Evolutionary conservation across 2,329 filamentous ascomycete genomes (phyloP), one percentile per base, ranked within the genome.

Genomic region (Raffaelea ambrosiae): DNA sequence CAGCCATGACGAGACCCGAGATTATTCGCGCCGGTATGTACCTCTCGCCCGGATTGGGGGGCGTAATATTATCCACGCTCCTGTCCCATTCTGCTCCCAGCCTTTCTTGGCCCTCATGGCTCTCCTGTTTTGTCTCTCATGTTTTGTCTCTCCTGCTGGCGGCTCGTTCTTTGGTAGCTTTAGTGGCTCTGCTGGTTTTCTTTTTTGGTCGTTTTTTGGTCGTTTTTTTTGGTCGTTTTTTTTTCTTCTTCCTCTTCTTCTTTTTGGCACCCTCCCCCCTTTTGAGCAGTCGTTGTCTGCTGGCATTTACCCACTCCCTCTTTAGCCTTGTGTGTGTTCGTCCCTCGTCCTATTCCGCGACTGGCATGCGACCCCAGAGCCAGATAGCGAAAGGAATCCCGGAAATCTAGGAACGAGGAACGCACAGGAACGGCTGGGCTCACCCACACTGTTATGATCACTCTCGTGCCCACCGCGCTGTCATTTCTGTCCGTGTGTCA

Each of bases 21-120:
- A 77, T 80, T 57, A 70, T 80, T 65, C 74, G 76, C 61, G 76
- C 76, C 61, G 76, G 76, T 80, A 75, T 58, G 76, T 68, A 46
- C 43, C 49, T 19, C 7, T 38, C 13, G 7, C n/a, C 13, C 13
- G 13, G 26, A 29, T 29, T 29, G 26, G 26, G n/a, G 26, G 26
- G 26, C 26, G 26, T 29, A 29, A 29, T 29, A 29, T n/a, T n/a
- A n/a, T 29, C 26, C 7, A 29, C 26, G 26, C 26, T 29, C 26
- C 26, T 13, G 7, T 29, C 7, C 26, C 7, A 29, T 13, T 29
- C 26, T 29, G 26, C 26, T 7, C n/a, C n/a, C 26, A 7, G 26
- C 26, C 26, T 13, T 29, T 29, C 26, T 29, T 29, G 26, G 26
- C 26, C 13, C 26, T 7, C 26, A 7, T 29, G 26, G n/a, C n/a